Conservation (phyloP, 305 asterid genomes). For the Fraxinus latifolia region DNA sequence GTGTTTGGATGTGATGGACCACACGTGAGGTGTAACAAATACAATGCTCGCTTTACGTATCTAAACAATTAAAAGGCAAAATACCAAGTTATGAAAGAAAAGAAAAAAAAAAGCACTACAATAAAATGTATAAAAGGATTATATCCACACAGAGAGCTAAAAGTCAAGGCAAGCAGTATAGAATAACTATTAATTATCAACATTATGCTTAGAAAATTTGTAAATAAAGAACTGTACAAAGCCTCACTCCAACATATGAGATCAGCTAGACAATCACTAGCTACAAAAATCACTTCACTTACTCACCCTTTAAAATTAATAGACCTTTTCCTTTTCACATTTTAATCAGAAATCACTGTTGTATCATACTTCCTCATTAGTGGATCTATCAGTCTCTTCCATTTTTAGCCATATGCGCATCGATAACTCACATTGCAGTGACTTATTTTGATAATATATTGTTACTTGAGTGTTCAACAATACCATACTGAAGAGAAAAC, state of each 20-base stretch:
- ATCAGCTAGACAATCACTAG: background rate
- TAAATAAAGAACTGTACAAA: background rate
- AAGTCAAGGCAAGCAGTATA: background rate
- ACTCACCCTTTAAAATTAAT: background rate
- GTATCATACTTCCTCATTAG: background rate
- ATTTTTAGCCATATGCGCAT: background rate
- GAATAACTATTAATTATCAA: background rate
- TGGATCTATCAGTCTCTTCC: background rate
- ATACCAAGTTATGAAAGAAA: slow-evolving; percentile 8
- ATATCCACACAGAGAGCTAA: background rate
- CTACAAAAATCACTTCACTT: background rate
- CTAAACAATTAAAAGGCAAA: slow-evolving; percentile 42
- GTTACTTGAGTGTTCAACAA: background rate
- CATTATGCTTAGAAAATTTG: background rate
- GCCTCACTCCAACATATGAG: background rate
- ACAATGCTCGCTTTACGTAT: slow-evolving; percentile 90
- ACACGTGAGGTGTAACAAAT: slow-evolving; percentile 91
- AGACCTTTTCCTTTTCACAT: background rate
- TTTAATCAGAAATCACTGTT: background rate
- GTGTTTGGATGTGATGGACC: slow-evolving; percentile 99
- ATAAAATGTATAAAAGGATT: background rate
- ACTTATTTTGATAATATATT: background rate
- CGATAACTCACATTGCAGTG: background rate
- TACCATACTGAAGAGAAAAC: background rate
- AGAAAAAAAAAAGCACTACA: background rate